Evolutionary conservation across 2,329 filamentous ascomycete species (phyloP), one percentile per base, ranked within the genome.

Genomic region (Monilinia vaccinii-corymbosi): DNA sequence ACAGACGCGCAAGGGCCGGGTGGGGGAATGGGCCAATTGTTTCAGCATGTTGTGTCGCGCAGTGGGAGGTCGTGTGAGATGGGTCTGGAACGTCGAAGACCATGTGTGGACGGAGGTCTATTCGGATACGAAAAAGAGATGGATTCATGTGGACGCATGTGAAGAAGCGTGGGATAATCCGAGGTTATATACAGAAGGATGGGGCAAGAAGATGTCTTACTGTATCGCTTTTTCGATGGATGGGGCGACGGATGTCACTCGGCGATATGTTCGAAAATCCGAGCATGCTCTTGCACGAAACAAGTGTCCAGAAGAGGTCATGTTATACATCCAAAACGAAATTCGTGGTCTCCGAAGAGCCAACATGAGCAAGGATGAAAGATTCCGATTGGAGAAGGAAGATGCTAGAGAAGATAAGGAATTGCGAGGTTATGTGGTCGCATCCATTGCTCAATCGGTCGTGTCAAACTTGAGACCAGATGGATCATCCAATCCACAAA

Each of bases 61-160:
- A 5, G 85, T 97, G 16, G 93, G 93, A 53, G 89, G 88, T 62
- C 84, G 93, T 63, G 91, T 97, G 28, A 85, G 94, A 70, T 99
- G 94, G 94, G 88, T 99, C 13, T 99, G 94, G 94, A 97, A 97
- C 68, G 87, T 88, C 34, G 94, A 97, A 74, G 94, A 97, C 73
- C 90, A 97, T 71, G 90, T 97, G 31, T 99, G 94, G 94, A 96
- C 92, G 1, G 94, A 97, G 70, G 88, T 97, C 16, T 99, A 96
- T 76, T 97, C 92, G 2, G 89, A 94, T 64, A 91, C 96, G 75
- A 88, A 93, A 71, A 86, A 88, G 73, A 85, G 91, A 72, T 99
- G 94, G 94, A 81, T 97, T n/a, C 93, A 97, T 67, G 91, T 97
- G 46, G 94, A 99, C 73, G 86, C 87, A 38, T 97, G 93, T 70